phyloP scores from a whole-genome alignment of 371 early-diverging fungal genomes.

The Catenaria anguillulae region DNA sequence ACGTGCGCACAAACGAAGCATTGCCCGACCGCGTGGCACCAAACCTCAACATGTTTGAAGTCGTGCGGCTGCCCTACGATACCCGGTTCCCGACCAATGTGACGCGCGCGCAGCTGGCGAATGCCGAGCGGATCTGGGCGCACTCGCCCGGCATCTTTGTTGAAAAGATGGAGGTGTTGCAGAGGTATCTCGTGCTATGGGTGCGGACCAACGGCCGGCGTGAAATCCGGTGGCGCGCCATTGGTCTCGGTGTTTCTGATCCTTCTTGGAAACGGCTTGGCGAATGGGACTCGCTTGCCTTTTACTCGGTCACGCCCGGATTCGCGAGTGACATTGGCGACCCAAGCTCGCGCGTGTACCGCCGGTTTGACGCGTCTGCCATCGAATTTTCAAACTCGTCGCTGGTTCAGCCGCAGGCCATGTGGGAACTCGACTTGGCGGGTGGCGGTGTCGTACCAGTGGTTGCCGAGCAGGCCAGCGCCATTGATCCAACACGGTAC shows the following conservation, averaged over 20 bases:
- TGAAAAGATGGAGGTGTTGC: constrained; percentile 27
- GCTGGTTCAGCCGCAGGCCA: constrained; percentile 8
- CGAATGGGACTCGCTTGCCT: constrained; percentile 10
- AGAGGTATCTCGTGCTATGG: constrained; percentile 27
- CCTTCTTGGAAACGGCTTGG: neutral
- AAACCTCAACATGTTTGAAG: constrained; percentile 18
- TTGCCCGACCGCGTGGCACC: neutral
- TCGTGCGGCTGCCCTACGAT: constrained; percentile 16
- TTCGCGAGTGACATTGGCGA: neutral
- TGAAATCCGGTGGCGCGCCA: constrained; percentile 7
- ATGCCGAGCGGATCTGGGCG: constrained; percentile 10
- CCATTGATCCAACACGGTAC: neutral
- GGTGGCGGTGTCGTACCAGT: neutral
- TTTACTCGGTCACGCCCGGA: constrained; percentile 18
- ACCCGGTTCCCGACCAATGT: constrained; percentile 4
- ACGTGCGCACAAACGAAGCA: constrained; percentile 29
- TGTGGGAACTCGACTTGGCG: neutral
- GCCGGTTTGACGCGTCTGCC: constrained; percentile 9
- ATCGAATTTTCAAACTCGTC: constrained; percentile 18
- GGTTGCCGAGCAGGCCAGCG: neutral
- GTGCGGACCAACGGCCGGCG: constrained; percentile 23
- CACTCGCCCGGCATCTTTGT: constrained; percentile 15
- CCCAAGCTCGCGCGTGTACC: constrained; percentile 12
- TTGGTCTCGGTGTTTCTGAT: neutral
- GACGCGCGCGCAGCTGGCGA: neutral